Evolutionary conservation across 495 filamentous ascomycete species (phyloP).

Genomic region (Penicillium silybi): DNA sequence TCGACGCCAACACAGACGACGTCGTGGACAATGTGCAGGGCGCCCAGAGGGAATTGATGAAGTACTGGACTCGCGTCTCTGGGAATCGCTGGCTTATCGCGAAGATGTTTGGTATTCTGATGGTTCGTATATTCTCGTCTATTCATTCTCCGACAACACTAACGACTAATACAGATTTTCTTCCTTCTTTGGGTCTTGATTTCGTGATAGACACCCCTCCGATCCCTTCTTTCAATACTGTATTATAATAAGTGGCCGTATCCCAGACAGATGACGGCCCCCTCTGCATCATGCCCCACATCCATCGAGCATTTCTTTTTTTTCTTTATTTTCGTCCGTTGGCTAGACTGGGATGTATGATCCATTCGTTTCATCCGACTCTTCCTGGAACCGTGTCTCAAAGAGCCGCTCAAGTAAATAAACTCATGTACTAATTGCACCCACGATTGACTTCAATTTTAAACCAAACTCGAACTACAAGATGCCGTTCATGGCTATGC

Average conservation of each 20-base stretch:
- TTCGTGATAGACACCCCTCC: constrained; percentile 40
- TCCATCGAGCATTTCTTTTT: constrained; percentile 14
- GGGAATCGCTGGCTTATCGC: constrained; percentile 95
- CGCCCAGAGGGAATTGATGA: constrained; percentile 86
- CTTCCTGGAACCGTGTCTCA: constrained; percentile 18
- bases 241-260: constrained; percentile 34
- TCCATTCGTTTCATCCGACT: constrained; percentile 13
- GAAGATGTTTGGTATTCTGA: constrained; percentile 95
- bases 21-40: constrained; percentile 97
- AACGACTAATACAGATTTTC: constrained; percentile 41
- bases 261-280: constrained; percentile 6
- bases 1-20: constrained; percentile 94
- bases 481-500: background rate
- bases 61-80: constrained; percentile 92
- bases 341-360: constrained; percentile 22
- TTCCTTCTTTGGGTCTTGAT: constrained; percentile 60
- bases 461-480: background rate
- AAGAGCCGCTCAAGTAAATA: constrained; percentile 23
- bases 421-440: constrained; percentile 18
- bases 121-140: constrained; percentile 44
- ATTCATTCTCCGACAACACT: constrained; percentile 6
- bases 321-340: constrained; percentile 14
- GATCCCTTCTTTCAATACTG: constrained; percentile 24
- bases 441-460: background rate
- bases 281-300: constrained; percentile 15